Evolutionary conservation across 2,329 filamentous ascomycete species (phyloP), one percentile per base, ranked within the genome.

Genomic region (Hymenoscyphus linearis): DNA sequence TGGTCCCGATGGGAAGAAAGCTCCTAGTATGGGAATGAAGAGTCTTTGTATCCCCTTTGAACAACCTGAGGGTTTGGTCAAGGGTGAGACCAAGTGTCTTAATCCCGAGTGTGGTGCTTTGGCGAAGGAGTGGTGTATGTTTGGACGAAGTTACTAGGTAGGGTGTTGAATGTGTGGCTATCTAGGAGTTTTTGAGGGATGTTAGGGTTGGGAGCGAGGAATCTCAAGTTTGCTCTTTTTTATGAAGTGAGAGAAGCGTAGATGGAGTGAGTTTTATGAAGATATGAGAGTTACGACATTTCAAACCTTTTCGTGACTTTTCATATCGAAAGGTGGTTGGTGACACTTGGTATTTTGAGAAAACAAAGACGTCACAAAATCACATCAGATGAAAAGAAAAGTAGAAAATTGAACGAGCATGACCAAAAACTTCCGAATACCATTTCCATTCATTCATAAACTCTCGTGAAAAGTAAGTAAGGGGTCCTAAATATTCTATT

Each of bases 51-150:
- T 90, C 78, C 88, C 88, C 55, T 93, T 93, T 68, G 89, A 95
- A 65, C 91, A 96, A 84, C 93, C 93, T 44, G 85, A 88, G 70
- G 90, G 88, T 26, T 79, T 96, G 65, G 83, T 89, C 65, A 80
- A 85, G 67, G 93, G 90, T 56, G 88, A 90, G 78, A 96, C 91
- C 62, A 93, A 95, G 77, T 99, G 95, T 74, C 81, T 93, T 70
- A 97, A 90, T 81, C 93, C 93, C 50, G 88, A 93, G 72, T 98
- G 93, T 78, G 80, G 80, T 64, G 81, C 80, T 66, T 78, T 85
- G 57, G 93, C 93, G 18, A 85, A 93, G 80, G 84, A 88, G 71
- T 98, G 91, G 89, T 90, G 90, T 76, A 89, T 97, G 87, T 98
- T 97, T 76, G 93, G 93, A 71, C 82, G 89, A 78, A 88, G 58